phyloP scores from a whole-genome alignment of 495 filamentous ascomycete species.

The Ramalina intermedia region DNA sequence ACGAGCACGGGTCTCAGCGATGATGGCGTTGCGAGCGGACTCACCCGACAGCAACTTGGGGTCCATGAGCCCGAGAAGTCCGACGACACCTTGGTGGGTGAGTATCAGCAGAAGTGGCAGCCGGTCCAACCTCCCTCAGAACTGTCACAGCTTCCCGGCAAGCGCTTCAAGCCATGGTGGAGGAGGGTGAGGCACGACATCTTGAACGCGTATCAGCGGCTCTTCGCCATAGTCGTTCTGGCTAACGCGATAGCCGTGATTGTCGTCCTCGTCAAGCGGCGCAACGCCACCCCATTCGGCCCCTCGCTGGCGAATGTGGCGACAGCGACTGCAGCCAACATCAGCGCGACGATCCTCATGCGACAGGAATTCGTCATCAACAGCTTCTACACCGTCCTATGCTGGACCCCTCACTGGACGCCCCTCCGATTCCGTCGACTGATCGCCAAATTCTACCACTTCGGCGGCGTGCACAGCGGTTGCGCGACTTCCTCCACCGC shows the following conservation, averaged over 20 bases:
- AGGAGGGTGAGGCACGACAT: conserved; percentile 23
- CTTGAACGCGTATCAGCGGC: conserved; percentile 34
- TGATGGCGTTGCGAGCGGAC: conserved; percentile 10
- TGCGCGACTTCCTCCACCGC: conserved; percentile 50
- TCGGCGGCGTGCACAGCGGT: conserved; percentile 63
- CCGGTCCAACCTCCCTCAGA: conserved; percentile 11
- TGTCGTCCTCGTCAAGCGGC: conserved; percentile 18
- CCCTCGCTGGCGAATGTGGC: conserved; percentile 10
- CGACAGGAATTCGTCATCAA: conserved; percentile 69
- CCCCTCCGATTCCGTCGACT: conserved; percentile 49
- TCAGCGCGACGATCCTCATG: conserved; percentile 42
- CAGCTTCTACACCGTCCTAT: conserved; percentile 46
- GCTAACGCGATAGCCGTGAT: conserved; percentile 38
- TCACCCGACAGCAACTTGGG: conserved; percentile 12
- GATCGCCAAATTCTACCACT: conserved; percentile 62
- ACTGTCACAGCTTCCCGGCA: conserved; percentile 5
- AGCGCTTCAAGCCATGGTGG: conserved; percentile 5
- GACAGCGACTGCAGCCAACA: conserved; percentile 38
- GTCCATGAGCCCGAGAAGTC: conserved; percentile 14
- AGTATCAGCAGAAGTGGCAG: conserved; percentile 4
- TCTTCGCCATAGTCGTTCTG: conserved; percentile 37
- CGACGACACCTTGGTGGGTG: conserved; percentile 1
- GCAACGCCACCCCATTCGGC: conserved; percentile 14
- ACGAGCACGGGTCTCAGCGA: background rate
- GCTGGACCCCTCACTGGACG: conserved; percentile 40